phyloP scores from a whole-genome alignment of 345 rosid genomes.

The Rubroshorea leprosula region DNA sequence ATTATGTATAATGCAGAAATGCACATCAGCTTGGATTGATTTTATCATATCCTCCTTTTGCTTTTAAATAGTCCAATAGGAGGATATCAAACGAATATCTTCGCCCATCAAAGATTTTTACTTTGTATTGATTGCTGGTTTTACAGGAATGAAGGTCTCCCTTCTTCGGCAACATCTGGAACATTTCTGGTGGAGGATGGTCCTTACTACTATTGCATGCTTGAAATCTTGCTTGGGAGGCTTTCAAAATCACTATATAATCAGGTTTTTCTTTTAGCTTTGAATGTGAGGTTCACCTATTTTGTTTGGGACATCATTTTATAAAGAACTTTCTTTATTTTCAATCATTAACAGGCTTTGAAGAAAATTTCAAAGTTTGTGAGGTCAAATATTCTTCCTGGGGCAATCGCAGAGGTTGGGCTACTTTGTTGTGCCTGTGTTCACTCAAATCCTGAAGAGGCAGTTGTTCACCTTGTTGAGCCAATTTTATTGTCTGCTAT shows the following conservation, averaged over 20 bases:
- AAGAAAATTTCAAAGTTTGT: slow-evolving; percentile 95
- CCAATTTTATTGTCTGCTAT: slow-evolving; percentile 72
- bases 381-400: slow-evolving; percentile 88
- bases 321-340: slow-evolving; percentile 12
- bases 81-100: background rate
- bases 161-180: slow-evolving; percentile 86
- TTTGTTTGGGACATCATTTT: slow-evolving; percentile 1
- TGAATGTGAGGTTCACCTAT: slow-evolving; percentile 10
- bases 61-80: background rate
- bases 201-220: slow-evolving; percentile 96
- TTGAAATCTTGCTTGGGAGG: slow-evolving; percentile 90
- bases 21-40: no score
- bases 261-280: slow-evolving; percentile 49
- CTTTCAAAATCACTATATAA: slow-evolving; percentile 74
- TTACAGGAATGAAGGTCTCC: slow-evolving; percentile 85
- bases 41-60: no score
- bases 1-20: background rate
- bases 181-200: slow-evolving; percentile 98
- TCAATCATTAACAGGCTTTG: slow-evolving; percentile 59
- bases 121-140: slow-evolving; percentile 11
- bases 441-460: slow-evolving; percentile 92
- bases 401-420: slow-evolving; percentile 98
- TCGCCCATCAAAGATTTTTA: background rate
- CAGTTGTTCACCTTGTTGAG: slow-evolving; percentile 74
- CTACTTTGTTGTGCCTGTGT: slow-evolving; percentile 96